phyloP scores from a whole-genome alignment of 2,329 filamentous ascomycete genomes.

The Sporothrix euskadiensis region DNA sequence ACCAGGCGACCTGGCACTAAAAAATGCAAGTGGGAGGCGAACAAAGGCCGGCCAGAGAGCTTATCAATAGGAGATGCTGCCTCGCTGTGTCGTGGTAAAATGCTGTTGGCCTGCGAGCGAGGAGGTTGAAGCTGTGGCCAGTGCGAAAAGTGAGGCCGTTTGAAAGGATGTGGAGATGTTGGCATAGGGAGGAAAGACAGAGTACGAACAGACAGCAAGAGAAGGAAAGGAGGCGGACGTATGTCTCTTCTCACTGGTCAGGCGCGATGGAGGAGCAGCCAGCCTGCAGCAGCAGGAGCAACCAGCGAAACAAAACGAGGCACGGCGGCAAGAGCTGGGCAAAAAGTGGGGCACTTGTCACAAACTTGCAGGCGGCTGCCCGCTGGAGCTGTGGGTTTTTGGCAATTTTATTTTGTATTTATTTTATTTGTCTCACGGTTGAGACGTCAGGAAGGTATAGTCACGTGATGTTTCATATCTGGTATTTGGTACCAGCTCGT shows the following conservation, averaged over 20 bases:
- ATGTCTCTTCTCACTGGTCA: constrained; percentile 24
- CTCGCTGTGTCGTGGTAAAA: not conserved
- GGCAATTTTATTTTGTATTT: constrained; percentile 3
- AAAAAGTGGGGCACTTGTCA: constrained; percentile 23
- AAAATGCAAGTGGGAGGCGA: not conserved
- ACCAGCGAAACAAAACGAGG: constrained; percentile 25
- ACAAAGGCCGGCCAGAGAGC: not conserved
- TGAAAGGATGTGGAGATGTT: constrained; percentile 18
- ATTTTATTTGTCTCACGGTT: not conserved
- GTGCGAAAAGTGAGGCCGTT: constrained; percentile 9
- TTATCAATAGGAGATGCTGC: not conserved
- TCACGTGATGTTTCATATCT: not conserved
- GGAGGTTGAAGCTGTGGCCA: not conserved
- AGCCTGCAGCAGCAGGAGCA: constrained; percentile 3
- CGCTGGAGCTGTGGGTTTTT: not conserved
- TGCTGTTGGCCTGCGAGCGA: not conserved
- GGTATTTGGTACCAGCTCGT: not conserved
- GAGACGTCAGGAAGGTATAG: not conserved
- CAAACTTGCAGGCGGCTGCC: constrained; percentile 22
- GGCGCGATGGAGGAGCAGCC: constrained; percentile 25
- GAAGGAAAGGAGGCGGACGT: not conserved
- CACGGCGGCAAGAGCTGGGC: constrained; percentile 15
- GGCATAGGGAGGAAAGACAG: not conserved
- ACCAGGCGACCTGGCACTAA: constrained; percentile 13
- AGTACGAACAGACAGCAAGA: not conserved